A percentile compares a stretch with the other conserved stretches of the same genome.
Evolutionary conservation across 2,329 filamentous ascomycete species (phyloP).

Genomic region (Microdochium paspali): DNA sequence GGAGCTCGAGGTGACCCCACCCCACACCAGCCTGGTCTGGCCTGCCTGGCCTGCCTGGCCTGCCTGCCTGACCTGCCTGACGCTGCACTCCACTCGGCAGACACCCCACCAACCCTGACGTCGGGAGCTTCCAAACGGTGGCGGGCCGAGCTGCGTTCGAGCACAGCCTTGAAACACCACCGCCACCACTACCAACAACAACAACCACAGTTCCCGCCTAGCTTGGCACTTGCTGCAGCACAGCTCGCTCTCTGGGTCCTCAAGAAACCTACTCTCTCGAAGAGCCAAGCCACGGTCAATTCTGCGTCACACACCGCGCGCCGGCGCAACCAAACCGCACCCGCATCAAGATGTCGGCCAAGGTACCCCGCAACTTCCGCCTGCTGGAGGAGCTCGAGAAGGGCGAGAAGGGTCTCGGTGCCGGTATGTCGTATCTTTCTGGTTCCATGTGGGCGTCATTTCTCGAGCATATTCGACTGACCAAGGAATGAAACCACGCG

Average conservation of each 20-base stretch:
- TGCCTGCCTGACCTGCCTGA: background rate
- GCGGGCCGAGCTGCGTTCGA: background rate
- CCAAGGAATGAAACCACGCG: background rate
- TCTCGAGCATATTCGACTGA: constrained; percentile 4
- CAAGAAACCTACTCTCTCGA: too few relatives aligned
- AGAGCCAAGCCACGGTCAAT: background rate
- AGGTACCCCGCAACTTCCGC: constrained; percentile 92
- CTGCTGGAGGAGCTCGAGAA: constrained; percentile 97
- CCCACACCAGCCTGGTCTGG: too few relatives aligned
- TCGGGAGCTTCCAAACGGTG: background rate
- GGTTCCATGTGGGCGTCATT: background rate
- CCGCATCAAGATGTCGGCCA: constrained; percentile 35
- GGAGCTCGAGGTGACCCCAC: too few relatives aligned
- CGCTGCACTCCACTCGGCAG: background rate
- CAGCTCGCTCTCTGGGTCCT: too few relatives aligned
- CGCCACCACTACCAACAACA: too few relatives aligned
- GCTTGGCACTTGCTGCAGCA: too few relatives aligned
- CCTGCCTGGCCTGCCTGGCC: background rate
- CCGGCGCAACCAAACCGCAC: too few relatives aligned
- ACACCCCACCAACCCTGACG: background rate
- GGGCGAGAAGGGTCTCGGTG: constrained; percentile 93
- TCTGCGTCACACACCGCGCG: background rate
- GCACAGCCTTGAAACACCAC: too few relatives aligned
- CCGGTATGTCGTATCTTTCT: constrained; percentile 45
- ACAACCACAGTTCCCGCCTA: too few relatives aligned